Percentiles rank a stretch among this genome's conserved stretches.
phyloP scores from a whole-genome alignment of 352 stramenopile species.

The Phytopythium boreale region DNA sequence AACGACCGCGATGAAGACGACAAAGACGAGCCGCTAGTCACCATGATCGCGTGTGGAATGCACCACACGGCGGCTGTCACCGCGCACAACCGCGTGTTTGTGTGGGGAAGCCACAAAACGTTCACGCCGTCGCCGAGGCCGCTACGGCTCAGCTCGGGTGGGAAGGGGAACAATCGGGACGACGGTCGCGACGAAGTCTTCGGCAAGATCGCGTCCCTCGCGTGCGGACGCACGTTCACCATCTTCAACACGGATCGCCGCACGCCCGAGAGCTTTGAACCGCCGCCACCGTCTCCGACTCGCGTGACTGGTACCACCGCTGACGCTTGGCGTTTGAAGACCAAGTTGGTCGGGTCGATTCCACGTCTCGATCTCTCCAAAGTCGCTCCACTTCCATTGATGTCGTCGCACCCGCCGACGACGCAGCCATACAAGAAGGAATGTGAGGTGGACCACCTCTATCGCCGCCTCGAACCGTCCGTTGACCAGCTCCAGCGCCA shows the following conservation, averaged over 20 bases:
- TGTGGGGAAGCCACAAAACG: slow-evolving; percentile 57
- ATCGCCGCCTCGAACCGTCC: slow-evolving; percentile 48
- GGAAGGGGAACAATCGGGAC: slow-evolving; percentile 3
- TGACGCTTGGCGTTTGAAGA: slow-evolving; percentile 50
- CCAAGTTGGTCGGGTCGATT: slow-evolving; percentile 35
- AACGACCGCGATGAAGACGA: slow-evolving; percentile 29
- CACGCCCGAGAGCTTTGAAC: slow-evolving; percentile 56
- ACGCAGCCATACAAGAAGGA: slow-evolving; percentile 23
- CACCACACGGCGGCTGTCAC: slow-evolving; percentile 66
- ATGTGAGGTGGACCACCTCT: slow-evolving; percentile 16
- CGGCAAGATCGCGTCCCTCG: slow-evolving; percentile 47
- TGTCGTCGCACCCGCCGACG: slow-evolving; percentile 30
- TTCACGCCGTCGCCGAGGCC: slow-evolving; percentile 40
- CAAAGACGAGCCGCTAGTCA: slow-evolving; percentile 18
- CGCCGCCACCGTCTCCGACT: slow-evolving; percentile 4
- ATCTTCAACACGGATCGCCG: slow-evolving; percentile 67
- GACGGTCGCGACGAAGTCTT: slow-evolving; percentile 19
- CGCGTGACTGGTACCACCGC: neutral
- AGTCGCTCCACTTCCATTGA: slow-evolving; percentile 33
- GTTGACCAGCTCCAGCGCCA: slow-evolving; percentile 35
- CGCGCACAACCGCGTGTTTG: slow-evolving; percentile 46
- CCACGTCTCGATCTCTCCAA: slow-evolving; percentile 45
- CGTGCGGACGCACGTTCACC: slow-evolving; percentile 71
- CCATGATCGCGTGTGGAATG: slow-evolving; percentile 52
- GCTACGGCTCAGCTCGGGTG: slow-evolving; percentile 26